Conservation (phyloP, 768 basidiomycete genomes). For the Russula brevipes region DNA sequence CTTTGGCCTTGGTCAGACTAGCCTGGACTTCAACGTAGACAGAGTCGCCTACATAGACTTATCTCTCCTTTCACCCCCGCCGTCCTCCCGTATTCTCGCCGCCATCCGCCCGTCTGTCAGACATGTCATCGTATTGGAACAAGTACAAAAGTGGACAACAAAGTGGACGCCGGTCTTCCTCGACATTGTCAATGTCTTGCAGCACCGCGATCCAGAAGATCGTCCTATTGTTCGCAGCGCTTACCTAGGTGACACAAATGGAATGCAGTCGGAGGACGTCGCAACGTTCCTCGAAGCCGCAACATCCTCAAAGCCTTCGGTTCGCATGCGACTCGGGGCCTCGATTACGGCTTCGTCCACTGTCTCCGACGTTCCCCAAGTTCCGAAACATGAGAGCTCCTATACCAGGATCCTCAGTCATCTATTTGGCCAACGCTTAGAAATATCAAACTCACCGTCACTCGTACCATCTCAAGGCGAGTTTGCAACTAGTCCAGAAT, state of each 20-base stretch:
- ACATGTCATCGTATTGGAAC: constrained; percentile 78
- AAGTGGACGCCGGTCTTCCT: constrained; percentile 88
- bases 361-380: constrained; percentile 43
- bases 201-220: constrained; percentile 46
- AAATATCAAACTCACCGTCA: constrained; percentile 79
- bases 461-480: constrained; percentile 64
- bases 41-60: constrained; percentile 61
- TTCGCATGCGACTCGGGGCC: constrained; percentile 48
- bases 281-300: constrained; percentile 47
- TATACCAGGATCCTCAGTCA: constrained; percentile 87
- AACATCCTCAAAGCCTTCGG: constrained; percentile 34
- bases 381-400: constrained; percentile 87
- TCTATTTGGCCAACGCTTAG: constrained; percentile 72
- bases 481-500: constrained; percentile 87
- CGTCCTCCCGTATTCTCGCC: constrained; percentile 48
- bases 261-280: constrained; percentile 42
- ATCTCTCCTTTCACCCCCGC: constrained; percentile 64
- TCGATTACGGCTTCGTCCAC: constrained; percentile 31
- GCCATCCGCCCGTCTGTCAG: constrained; percentile 58
- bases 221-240: constrained; percentile 58
- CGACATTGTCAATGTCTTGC: constrained; percentile 69
- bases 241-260: constrained; percentile 47
- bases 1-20: constrained; percentile 58
- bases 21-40: constrained; percentile 43
- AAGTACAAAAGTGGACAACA: constrained; percentile 65